Base-by-base conservation (phyloP, 139 green algal species). In the Haematococcus lacustris region DNA sequence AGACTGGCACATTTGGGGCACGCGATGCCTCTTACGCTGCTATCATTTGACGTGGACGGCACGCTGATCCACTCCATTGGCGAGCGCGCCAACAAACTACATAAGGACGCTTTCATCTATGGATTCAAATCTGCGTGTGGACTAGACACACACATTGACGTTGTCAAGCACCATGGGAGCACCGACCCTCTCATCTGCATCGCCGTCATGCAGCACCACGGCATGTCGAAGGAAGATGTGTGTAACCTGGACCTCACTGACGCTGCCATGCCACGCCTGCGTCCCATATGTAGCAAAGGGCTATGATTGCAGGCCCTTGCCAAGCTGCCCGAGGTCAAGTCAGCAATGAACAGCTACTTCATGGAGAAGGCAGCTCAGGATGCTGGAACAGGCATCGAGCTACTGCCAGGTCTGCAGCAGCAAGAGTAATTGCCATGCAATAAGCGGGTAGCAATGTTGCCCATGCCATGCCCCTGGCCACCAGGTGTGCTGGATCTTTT, bases 21-120 rank as follows among this genome's bases (percentile, higher is more conserved):
- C n/a, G n/a, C n/a, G n/a, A n/a, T n/a, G n/a, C n/a, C n/a, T n/a
- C n/a, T n/a, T n/a, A n/a, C n/a, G n/a, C n/a, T n/a, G n/a, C n/a
- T n/a, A n/a, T n/a, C n/a, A n/a, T n/a, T n/a, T n/a, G n/a, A n/a
- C 51, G 83, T 90, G 21, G 83, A 91, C 51, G 86, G 86, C 28
- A 91, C 86, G 1, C 76, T 91, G 1, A 88, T 89, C 13, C 73
- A 79, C 57, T 79, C 43, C 25, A 60, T 88, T 0, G 86, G 86
- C 9, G 40, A 67, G 26, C 2, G 73, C 0, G 78, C 86, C 0
- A 89, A 89, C 69, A 85, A 86, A 68, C 75, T 91, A 1, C 86
- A 91, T 75, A 88, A 88, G 59, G 71, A 76, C 0, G 74, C 80
- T 3, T 91, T 89, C 65, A 50, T 67, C n/a, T 35, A 75, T 26